A percentile compares a stretch with the other conserved stretches of the same genome.
Evolutionary conservation across 768 basidiomycete genomes (phyloP).

Genomic region (Tricholoma furcatifolium): DNA sequence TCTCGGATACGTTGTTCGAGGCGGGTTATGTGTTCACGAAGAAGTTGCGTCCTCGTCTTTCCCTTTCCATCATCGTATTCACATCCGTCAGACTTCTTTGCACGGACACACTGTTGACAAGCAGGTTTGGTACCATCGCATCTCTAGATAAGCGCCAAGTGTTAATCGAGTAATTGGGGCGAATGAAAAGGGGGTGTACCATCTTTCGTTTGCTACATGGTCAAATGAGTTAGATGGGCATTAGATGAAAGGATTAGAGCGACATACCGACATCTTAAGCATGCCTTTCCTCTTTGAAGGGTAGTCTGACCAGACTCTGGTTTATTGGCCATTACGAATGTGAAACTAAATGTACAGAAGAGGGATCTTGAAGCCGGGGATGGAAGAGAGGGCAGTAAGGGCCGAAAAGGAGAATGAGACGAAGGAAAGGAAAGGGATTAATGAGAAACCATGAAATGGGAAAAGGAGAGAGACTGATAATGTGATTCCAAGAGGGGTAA

Average conservation of each 20-base stretch:
- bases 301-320: constrained; percentile 40
- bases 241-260: constrained; percentile 1
- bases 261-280: constrained; percentile 67
- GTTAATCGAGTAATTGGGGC: constrained; percentile 1
- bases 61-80: constrained; percentile 86
- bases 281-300: constrained; percentile 69
- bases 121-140: constrained; percentile 78
- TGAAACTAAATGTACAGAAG: constrained; percentile 31
- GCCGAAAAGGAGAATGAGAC: constrained; percentile 23
- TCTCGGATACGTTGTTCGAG: constrained; percentile 72
- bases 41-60: constrained; percentile 76
- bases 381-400: constrained; percentile 29
- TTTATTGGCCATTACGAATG: constrained; percentile 51
- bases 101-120: constrained; percentile 75
- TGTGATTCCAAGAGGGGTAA: constrained; percentile 8
- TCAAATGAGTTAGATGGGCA: constrained; percentile 14
- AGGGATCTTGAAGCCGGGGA: constrained; percentile 16
- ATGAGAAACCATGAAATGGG: constrained; percentile 25
- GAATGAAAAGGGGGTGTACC: constrained; percentile 32
- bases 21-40: constrained; percentile 73
- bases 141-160: constrained; percentile 43
- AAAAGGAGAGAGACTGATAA: constrained; percentile 15
- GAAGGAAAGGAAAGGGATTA: constrained; percentile 19
- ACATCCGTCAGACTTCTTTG: constrained; percentile 73
- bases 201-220: constrained; percentile 64